Percentiles rank a stretch among this genome's conserved stretches.
These are phyloP conservation scores for Leccinum rimulosum DNA, from an alignment of 768 basidiomycete species.

Conservation along the genomic window DNA sequence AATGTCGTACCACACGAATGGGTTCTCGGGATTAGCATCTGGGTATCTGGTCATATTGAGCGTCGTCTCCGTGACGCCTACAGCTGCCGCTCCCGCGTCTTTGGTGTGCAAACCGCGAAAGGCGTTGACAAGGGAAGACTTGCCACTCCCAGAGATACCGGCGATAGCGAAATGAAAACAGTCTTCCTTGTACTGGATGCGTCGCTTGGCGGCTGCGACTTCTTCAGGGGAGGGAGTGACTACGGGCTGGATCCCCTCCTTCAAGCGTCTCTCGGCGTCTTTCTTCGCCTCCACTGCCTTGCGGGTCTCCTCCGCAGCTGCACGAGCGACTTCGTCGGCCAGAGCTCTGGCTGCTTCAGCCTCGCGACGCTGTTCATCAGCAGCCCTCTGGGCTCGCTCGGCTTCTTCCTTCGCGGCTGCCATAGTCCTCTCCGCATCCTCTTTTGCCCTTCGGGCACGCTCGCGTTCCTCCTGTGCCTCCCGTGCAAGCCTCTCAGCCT, in stretches of 20 bases:
- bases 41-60: conserved; percentile 23
- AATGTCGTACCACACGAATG: conserved; percentile 36
- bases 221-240: conserved; percentile 24
- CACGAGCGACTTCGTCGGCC: not conserved
- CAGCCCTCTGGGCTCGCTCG: not conserved
- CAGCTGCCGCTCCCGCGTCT: conserved; percentile 24
- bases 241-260: conserved; percentile 27
- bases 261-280: conserved; percentile 20
- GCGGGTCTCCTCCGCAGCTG: not conserved
- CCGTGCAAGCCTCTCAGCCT: not conserved
- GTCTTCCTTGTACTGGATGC: conserved; percentile 23
- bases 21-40: conserved; percentile 18
- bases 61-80: conserved; percentile 33
- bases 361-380: not conserved
- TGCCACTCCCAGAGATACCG: conserved; percentile 35
- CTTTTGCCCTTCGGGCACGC: not conserved
- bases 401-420: conserved; percentile 5
- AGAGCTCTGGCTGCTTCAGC: not conserved
- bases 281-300: conserved; percentile 6
- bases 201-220: conserved; percentile 12
- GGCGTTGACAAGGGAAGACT: conserved; percentile 37
- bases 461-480: conserved; percentile 8
- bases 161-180: conserved; percentile 34
- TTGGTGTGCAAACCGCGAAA: conserved; percentile 29
- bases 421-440: conserved; percentile 6